phyloP scores from a whole-genome alignment of 176 grass and related monocot genomes.

The Poa pratensis region DNA sequence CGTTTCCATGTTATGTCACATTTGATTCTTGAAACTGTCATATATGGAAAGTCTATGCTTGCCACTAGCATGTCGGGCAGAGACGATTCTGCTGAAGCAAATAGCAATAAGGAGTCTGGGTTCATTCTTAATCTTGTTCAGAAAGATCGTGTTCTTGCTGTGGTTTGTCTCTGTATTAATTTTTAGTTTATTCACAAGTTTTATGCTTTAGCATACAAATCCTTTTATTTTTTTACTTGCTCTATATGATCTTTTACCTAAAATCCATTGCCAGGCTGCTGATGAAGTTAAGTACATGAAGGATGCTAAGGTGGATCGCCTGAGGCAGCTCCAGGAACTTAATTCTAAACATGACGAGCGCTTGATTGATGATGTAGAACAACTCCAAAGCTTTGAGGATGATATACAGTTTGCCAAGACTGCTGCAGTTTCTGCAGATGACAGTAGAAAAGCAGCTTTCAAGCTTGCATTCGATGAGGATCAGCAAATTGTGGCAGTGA shows the following conservation, averaged over 20 bases:
- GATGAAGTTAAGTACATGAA: slow-evolving; percentile 86
- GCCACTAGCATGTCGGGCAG: slow-evolving; percentile 69
- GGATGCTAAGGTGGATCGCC: slow-evolving; percentile 66
- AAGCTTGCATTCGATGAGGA: slow-evolving; percentile 91
- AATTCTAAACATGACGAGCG: slow-evolving; percentile 74
- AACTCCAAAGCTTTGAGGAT: slow-evolving; percentile 78
- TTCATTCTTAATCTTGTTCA: slow-evolving; percentile 90
- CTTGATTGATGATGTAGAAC: slow-evolving; percentile 63
- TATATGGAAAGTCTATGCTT: slow-evolving; percentile 84
- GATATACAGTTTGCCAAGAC: slow-evolving; percentile 80
- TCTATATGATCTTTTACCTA: slow-evolving; percentile 29
- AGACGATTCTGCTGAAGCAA: slow-evolving; percentile 70
- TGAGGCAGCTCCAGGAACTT: slow-evolving; percentile 91
- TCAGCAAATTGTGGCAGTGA: slow-evolving; percentile 96
- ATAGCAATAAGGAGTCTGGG: slow-evolving; percentile 76
- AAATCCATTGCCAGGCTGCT: slow-evolving; percentile 55
- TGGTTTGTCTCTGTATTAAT: slow-evolving; percentile 56
- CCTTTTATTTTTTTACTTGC: background rate
- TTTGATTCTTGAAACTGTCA: slow-evolving; percentile 92
- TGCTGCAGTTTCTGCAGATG: slow-evolving; percentile 77
- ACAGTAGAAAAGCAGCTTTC: slow-evolving; percentile 77
- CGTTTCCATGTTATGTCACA: slow-evolving; percentile 87
- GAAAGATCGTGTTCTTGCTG: slow-evolving; percentile 83
- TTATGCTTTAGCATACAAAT: slow-evolving; percentile 37
- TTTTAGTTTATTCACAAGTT: slow-evolving; percentile 29